Evolutionary conservation across 208 protist species (phyloP), one percentile per base, ranked within the genome.

Genomic region (Porcisia deanei): DNA sequence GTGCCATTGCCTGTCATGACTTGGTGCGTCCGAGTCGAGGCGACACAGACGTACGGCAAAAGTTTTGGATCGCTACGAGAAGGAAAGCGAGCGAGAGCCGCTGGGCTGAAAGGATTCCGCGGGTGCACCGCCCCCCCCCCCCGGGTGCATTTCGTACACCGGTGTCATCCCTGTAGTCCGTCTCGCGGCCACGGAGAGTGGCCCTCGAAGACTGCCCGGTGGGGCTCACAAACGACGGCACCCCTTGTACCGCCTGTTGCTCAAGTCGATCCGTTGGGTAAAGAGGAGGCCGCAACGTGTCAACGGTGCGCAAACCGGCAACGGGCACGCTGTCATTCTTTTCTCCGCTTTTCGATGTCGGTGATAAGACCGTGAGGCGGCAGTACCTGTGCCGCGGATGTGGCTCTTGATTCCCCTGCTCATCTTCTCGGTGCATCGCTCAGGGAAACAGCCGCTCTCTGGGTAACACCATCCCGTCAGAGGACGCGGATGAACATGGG

Each of bases 191-290:
- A 7, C 12, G 8, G 1, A 52, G 47, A 52, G 5, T 52, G 47
- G 14, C 37, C 59, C 12, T 43, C 8, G 59, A 18, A 22, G 16
- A 65, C 25, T 20, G 16, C 37, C 30, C 53, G 47, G 59, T 72
- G 7, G 73, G 39, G n/a, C 55, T 65, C 25, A 83, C 75, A 65
- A 86, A 77, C 5, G 71, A 80, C 0, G 74, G 71, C 0, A 39
- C 61, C 52, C 52, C 71, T 55, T 57, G 52, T 47, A 58, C 57
- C 22, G 63, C 3, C 1, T 43, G 25, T 1, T n/a, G 30, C n/a
- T 49, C 55, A 5, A 77, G 47, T 39, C 59, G 65, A 1, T 47
- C 39, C 47, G 77, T 58, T 71, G 66, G n/a, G 43, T 58, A 16
- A 34, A 82, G 49, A 45, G 54, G 59, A 49, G 55, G 30, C 59